Percentiles rank a stretch among this genome's conserved stretches.
phyloP scores from a whole-genome alignment of 164 flowering plant species.

The Houttuynia cordata region DNA sequence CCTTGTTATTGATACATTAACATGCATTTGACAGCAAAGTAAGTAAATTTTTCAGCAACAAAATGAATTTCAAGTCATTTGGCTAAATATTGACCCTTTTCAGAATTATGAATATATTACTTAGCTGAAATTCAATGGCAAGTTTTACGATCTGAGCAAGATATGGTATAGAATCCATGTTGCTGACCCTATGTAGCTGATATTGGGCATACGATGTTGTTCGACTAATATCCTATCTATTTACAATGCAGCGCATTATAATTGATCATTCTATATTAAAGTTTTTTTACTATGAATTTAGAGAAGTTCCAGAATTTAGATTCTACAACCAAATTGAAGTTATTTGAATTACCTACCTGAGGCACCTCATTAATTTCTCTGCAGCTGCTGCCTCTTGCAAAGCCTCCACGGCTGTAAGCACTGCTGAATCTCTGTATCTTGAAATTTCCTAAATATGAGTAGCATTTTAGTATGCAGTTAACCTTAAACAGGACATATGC shows the following conservation, averaged over 20 bases:
- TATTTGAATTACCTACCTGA: constrained; percentile 25
- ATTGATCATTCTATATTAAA: too few relatives aligned
- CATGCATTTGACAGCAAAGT: too few relatives aligned
- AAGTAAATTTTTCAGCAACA: too few relatives aligned
- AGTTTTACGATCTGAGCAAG: too few relatives aligned
- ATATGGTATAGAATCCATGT: too few relatives aligned
- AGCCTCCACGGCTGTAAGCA: constrained; percentile 54
- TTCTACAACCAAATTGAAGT: not conserved
- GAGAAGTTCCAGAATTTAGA: not conserved
- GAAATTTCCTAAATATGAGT: constrained; percentile 35
- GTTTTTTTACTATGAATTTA: not conserved
- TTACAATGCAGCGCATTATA: not conserved
- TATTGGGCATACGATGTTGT: too few relatives aligned
- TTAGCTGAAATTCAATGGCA: too few relatives aligned
- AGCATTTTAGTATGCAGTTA: not conserved
- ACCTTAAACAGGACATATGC: not conserved
- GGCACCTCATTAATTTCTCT: constrained; percentile 49
- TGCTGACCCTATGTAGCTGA: too few relatives aligned
- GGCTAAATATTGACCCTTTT: not conserved
- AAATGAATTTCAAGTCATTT: not conserved
- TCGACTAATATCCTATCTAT: not conserved
- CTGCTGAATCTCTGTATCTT: constrained; percentile 42
- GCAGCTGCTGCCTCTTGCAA: constrained; percentile 63
- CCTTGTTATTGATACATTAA: too few relatives aligned
- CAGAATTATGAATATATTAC: too few relatives aligned